Base-by-base conservation (phyloP, 495 filamentous ascomycete genomes). In the Astrothelium subdiscretum region DNA sequence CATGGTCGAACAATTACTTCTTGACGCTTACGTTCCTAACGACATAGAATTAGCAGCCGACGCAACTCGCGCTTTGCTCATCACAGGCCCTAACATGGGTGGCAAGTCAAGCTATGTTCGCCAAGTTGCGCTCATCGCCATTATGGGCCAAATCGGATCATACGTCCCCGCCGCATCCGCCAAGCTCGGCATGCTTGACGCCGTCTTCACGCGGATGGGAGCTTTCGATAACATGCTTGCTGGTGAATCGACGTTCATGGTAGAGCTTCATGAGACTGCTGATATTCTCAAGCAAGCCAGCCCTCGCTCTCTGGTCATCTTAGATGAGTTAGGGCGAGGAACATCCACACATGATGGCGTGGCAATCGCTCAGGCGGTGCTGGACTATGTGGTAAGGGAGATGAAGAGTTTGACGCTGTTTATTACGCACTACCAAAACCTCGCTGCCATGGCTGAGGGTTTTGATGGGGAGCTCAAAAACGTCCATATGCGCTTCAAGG, bases 21-120 rank as follows among this genome's bases (percentile, higher is more conserved):
- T 91, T 8, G 85, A 88, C 61, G 79, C 84, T 43, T 99, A 97
- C 77, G 92, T 99, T 60, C 94, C 94, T 38, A 97, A 97, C 75
- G 84, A 87, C 70, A 91, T 89, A 31, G 71, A 83, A 10, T 84
- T 99, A 44, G 70, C 77, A 29, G 76, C 82, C 15, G 73, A 84
- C 20, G 75, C 75, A 8, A 85, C 91, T 0, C 81, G 86, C 22
- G 91, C 89, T 0, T 83, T 96, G 58, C 85, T 97, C 42, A 85
- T 97, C 61, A 97, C 95, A 3, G 95, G 95, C 4, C 94, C 95
- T 15, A 98, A 98, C 79, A 97, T 97, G 92, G 95, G 95, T 68
- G 94, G 94, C 29, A 99, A 99, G 71, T 94, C 89, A 51, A 89
- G 85, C 69, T 99, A 95, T 75, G 92, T 97, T 2, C 88, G 94